Percentiles rank a stretch among this genome's conserved stretches.
These are phyloP conservation scores for Coemansia sp. DNA, from an alignment of 192 early-diverging fungal genomes.

Conservation along the genomic window DNA sequence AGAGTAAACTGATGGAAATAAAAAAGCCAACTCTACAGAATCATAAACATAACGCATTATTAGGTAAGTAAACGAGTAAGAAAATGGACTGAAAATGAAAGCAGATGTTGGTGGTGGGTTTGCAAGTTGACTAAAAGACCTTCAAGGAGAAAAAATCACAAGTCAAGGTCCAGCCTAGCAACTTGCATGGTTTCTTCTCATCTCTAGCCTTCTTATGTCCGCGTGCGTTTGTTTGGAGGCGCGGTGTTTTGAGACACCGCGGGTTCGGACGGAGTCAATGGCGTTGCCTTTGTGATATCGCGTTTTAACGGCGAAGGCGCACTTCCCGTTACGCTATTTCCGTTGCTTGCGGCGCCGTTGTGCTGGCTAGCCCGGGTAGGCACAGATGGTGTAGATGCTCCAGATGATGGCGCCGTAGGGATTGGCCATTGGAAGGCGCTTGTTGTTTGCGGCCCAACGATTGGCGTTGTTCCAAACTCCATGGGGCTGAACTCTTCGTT, in stretches of 20 bases:
- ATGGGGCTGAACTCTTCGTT: constrained; percentile 74
- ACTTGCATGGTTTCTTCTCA: not conserved
- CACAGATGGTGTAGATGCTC: constrained; percentile 1
- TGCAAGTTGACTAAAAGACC: not conserved
- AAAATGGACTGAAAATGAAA: not conserved
- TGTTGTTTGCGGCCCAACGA: constrained; percentile 57
- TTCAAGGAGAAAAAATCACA: not conserved
- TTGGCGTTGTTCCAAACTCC: constrained; percentile 73
- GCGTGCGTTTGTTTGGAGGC: constrained; percentile 26
- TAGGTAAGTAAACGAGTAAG: not conserved
- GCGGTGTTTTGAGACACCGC: not conserved
- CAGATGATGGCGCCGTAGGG: constrained; percentile 13
- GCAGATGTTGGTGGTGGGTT: too few species aligned
- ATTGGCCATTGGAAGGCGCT: constrained; percentile 75
- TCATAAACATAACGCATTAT: not conserved
- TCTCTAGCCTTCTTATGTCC: not conserved
- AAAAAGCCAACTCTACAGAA: not conserved
- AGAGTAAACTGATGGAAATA: not conserved
- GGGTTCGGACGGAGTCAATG: constrained; percentile 8
- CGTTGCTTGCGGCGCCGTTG: not conserved
- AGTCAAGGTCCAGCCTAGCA: not conserved
- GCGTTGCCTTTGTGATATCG: constrained; percentile 16
- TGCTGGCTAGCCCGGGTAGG: constrained; percentile 1
- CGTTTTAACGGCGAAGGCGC: constrained; percentile 52
- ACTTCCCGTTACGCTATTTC: not conserved